Percentiles rank a stretch among this genome's conserved stretches.
Conservation (phyloP, 345 rosid genomes). For the Pugionium cornutum region DNA sequence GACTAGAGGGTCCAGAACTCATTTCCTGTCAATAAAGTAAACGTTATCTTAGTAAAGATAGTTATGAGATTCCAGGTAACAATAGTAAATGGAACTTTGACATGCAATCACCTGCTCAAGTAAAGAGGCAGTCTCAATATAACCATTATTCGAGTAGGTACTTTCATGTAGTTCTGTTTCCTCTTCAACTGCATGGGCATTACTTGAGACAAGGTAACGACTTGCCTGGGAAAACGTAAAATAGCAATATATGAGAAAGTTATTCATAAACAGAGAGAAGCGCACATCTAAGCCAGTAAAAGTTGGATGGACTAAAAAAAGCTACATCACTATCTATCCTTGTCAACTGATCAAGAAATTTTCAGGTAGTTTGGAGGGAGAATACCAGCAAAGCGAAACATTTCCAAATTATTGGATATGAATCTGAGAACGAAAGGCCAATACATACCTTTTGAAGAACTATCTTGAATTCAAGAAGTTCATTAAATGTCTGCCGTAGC, state of each 20-base stretch:
- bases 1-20: constrained; percentile 60
- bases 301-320: neutral
- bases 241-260: neutral
- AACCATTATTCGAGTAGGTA: constrained; percentile 51
- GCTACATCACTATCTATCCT: neutral
- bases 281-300: constrained; percentile 1
- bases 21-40: constrained; percentile 58
- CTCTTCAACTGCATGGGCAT: constrained; percentile 59
- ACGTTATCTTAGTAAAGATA: constrained; percentile 28
- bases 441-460: constrained; percentile 81
- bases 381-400: neutral
- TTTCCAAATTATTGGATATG: constrained; percentile 9
- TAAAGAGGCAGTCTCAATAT: constrained; percentile 60
- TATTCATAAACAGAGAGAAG: constrained; percentile 23
- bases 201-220: constrained; percentile 77
- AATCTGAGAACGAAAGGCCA: constrained; percentile 21
- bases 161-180: constrained; percentile 81
- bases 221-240: constrained; percentile 58
- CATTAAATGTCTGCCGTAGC: constrained; percentile 83
- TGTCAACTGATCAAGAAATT: neutral
- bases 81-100: constrained; percentile 22
- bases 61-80: constrained; percentile 30
- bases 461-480: constrained; percentile 89
- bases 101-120: constrained; percentile 70
- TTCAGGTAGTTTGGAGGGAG: constrained; percentile 2